These are phyloP conservation scores for Tilletia indica DNA, from an alignment of 1,284 basidiomycete genomes.

Conservation along the genomic window DNA sequence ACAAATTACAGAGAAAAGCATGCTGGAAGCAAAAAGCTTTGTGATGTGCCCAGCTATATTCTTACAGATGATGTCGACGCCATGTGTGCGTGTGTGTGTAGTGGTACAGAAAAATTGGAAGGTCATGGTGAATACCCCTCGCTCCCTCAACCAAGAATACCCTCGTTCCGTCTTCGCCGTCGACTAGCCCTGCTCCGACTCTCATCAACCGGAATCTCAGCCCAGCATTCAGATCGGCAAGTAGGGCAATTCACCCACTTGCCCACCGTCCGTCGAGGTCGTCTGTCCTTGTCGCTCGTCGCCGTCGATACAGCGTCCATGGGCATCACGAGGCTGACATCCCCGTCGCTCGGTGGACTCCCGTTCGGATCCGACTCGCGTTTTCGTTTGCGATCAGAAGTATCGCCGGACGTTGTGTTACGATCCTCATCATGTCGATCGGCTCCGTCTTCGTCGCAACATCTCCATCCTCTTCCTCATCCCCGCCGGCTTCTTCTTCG, in stretches of 20 bases:
- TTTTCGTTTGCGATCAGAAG: neutral
- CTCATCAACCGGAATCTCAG: conserved; percentile 35
- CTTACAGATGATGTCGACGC: neutral
- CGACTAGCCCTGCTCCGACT: too few species aligned
- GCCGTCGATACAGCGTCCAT: neutral
- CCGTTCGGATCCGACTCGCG: conserved; percentile 3
- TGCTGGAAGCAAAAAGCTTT: too few species aligned
- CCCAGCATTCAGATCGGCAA: conserved; percentile 50
- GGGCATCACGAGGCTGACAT: too few species aligned
- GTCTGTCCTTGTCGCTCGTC: conserved; percentile 15
- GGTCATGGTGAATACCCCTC: too few species aligned
- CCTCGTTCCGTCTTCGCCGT: neutral
- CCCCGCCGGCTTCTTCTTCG: conserved; percentile 18
- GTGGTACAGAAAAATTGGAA: too few species aligned
- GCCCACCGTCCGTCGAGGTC: conserved; percentile 29
- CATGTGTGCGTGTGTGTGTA: neutral
- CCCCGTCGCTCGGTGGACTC: neutral
- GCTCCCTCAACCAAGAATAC: neutral
- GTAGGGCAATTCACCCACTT: conserved; percentile 50
- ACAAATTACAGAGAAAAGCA: too few species aligned
- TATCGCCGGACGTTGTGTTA: neutral
- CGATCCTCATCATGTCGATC: neutral
- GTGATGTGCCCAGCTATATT: neutral
- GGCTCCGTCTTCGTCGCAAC: conserved; percentile 13
- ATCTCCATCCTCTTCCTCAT: conserved; percentile 26